Conservation (phyloP, 495 filamentous ascomycete species). For the Tuber calosporum region DNA sequence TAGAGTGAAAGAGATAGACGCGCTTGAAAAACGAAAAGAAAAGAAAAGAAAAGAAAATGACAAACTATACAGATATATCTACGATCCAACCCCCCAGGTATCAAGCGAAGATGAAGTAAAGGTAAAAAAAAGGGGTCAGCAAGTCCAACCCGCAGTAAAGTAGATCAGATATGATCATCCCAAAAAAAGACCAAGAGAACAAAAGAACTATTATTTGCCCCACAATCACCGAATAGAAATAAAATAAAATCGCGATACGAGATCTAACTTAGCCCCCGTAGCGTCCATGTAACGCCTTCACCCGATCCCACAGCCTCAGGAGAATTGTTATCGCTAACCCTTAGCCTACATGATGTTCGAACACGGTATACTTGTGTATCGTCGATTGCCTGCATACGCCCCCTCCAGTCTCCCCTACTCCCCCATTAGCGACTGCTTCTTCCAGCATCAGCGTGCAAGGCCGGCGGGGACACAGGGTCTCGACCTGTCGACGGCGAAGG, state of each 20-base stretch:
- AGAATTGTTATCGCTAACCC: background rate
- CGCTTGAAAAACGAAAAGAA: background rate
- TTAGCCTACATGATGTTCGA: background rate
- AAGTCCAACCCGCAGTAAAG: background rate
- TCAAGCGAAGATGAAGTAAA: background rate
- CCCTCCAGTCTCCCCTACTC: background rate
- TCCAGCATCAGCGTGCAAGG: slow-evolving; percentile 24
- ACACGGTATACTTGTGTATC: background rate
- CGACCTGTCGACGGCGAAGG: slow-evolving; percentile 27
- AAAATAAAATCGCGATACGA: background rate
- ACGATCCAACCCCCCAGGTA: background rate
- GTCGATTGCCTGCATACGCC: background rate
- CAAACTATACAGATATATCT: background rate
- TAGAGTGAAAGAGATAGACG: background rate
- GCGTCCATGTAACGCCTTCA: background rate
- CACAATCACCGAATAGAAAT: background rate
- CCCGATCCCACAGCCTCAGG: background rate
- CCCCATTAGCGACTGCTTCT: slow-evolving; percentile 28
- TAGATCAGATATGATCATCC: background rate
- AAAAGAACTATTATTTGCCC: background rate
- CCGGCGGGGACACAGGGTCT: slow-evolving; percentile 20
- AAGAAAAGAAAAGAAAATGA: background rate
- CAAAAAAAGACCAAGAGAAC: background rate
- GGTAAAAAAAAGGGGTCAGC: background rate
- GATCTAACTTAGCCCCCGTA: background rate